phyloP scores from a whole-genome alignment of 192 early-diverging fungal species.

The Coemansia sp. region DNA sequence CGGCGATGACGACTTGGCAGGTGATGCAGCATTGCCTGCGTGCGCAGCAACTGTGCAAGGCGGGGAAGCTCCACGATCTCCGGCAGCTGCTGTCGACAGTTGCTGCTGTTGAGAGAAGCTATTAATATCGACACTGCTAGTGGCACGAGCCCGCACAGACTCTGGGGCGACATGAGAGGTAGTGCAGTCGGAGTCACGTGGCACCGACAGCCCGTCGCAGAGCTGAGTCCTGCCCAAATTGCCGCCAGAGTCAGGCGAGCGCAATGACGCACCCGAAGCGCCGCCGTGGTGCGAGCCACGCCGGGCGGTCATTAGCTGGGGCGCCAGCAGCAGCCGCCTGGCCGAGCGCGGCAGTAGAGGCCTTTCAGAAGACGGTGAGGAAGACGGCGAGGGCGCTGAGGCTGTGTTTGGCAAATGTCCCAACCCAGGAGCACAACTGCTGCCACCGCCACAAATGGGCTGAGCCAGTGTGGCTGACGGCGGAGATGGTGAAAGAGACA shows the following conservation, averaged over 20 bases:
- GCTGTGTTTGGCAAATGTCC: conserved; percentile 3
- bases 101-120: background rate
- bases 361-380: background rate
- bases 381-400: background rate
- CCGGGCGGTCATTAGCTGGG: background rate
- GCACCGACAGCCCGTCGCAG: background rate
- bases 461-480: background rate
- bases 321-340: conserved; percentile 1
- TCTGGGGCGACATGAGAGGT: background rate
- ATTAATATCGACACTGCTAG: background rate
- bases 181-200: background rate
- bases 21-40: background rate
- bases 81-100: background rate
- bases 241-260: conserved; percentile 3
- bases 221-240: conserved; percentile 20
- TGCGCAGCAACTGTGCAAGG: background rate
- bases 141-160: conserved; percentile 2
- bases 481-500: conserved; percentile 3
- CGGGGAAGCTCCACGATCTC: background rate
- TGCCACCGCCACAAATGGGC: conserved; percentile 1
- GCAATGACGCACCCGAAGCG: background rate
- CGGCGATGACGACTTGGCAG: background rate
- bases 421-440: background rate
- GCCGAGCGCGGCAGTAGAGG: conserved; percentile 1
- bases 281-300: background rate